Conservation (phyloP, 2,329 filamentous ascomycete genomes). For the Daldinia eschscholtzii region DNA sequence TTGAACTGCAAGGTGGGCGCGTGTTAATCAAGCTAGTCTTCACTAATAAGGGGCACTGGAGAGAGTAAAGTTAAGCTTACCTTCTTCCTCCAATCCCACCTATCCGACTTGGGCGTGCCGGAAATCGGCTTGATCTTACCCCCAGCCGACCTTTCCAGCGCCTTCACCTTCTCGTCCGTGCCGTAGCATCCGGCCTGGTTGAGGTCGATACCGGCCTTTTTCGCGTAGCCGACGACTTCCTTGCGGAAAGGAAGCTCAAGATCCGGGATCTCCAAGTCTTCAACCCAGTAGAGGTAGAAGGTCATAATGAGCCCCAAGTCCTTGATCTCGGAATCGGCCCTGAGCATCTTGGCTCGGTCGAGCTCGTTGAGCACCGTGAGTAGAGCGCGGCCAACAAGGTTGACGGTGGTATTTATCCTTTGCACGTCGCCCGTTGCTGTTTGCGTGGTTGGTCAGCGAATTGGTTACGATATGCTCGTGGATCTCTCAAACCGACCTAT, state of each 20-base stretch:
- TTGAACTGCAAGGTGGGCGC: constrained; percentile 34
- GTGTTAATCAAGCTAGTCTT: constrained; percentile 4
- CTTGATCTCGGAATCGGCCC: constrained; percentile 42
- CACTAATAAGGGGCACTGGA: neutral
- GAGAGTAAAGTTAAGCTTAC: constrained; percentile 20
- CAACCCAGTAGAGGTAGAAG: constrained; percentile 39
- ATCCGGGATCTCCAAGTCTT: constrained; percentile 25
- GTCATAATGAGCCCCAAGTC: constrained; percentile 43
- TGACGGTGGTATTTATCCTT: constrained; percentile 28
- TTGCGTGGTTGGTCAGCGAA: constrained; percentile 15
- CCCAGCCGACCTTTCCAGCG: constrained; percentile 46
- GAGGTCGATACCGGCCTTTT: constrained; percentile 44
- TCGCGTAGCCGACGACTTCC: constrained; percentile 43
- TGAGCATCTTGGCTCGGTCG: constrained; percentile 40
- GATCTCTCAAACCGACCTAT: constrained; percentile 34
- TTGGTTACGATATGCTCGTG: neutral
- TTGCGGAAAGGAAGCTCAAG: constrained; percentile 34
- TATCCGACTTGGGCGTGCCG: constrained; percentile 37
- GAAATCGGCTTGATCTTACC: constrained; percentile 39
- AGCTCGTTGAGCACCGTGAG: constrained; percentile 43
- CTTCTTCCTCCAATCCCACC: constrained; percentile 46
- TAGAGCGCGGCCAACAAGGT: constrained; percentile 39
- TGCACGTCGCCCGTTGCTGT: constrained; percentile 36
- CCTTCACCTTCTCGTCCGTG: constrained; percentile 49
- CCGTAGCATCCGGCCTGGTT: constrained; percentile 33